Percentiles rank a stretch among this genome's conserved stretches.
These are phyloP conservation scores for Termitomyces sp. DNA, from an alignment of 768 basidiomycete genomes.

Conservation along the genomic window DNA sequence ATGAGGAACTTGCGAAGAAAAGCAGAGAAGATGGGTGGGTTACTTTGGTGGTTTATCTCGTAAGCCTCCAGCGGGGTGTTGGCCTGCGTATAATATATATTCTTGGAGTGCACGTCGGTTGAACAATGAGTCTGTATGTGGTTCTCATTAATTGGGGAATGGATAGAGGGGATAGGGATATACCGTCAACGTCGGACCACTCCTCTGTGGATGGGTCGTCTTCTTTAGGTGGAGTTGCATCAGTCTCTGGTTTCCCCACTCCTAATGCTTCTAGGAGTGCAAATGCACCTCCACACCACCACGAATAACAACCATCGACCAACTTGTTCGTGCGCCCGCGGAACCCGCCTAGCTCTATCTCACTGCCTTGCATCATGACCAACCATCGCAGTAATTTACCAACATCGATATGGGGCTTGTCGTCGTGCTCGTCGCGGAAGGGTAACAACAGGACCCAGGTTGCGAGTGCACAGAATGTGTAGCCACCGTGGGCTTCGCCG, in stretches of 20 bases:
- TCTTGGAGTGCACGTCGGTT: conserved; percentile 77
- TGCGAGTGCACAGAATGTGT: conserved; percentile 91
- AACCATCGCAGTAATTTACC: conserved; percentile 73
- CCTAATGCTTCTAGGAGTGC: conserved; percentile 65
- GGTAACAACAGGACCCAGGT: conserved; percentile 78
- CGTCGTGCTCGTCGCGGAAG: conserved; percentile 28
- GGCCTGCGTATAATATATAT: conserved; percentile 83
- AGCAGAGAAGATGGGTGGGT: conserved; percentile 23
- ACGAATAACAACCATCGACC: conserved; percentile 99
- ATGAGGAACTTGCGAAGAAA: neutral
- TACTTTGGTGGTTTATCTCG: conserved; percentile 97
- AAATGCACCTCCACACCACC: conserved; percentile 97
- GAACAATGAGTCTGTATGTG: conserved; percentile 41
- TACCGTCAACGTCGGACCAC: conserved; percentile 78
- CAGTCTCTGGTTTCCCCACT: conserved; percentile 33
- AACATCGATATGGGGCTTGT: conserved; percentile 48
- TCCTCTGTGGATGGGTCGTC: conserved; percentile 28
- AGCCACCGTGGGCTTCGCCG: conserved; percentile 97
- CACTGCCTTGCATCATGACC: conserved; percentile 78
- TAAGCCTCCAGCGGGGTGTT: conserved; percentile 81
- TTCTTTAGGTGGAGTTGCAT: conserved; percentile 28
- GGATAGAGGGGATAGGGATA: conserved; percentile 9
- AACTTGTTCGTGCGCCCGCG: conserved; percentile 93
- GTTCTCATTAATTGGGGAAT: neutral
- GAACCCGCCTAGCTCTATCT: conserved; percentile 88